Base-by-base conservation (phyloP, 768 basidiomycete species). In the Pleurotus ostreatus region DNA sequence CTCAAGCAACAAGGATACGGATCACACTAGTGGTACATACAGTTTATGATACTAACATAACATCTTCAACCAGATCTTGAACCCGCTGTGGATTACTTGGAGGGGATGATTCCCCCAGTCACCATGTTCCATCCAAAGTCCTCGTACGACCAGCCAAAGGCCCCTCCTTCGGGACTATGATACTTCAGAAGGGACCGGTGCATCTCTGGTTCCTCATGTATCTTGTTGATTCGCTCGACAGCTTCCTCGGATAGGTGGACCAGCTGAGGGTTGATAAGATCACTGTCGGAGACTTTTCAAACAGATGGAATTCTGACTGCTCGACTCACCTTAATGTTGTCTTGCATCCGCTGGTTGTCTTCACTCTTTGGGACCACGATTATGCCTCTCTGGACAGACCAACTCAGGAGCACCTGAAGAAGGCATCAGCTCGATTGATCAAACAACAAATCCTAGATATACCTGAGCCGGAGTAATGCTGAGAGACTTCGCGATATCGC, bases 301-400 rank as follows among this genome's bases (percentile, higher is more conserved):
- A 34, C 4, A 34, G 15, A 49, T 11, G 5, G 15, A 15, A 48
- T 26, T 23, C 11, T 34, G 9, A 34, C 11, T 34, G 30, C n/a
- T 34, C 9, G 44, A 47, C 65, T 25, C 61, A 76, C 76, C 3
- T 68, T 68, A 45, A 78, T 69, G 65, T 87, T 86, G 20, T 71
- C 68, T 46, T 66, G 68, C 69, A 84, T 72, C 15, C 84, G 72
- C 22, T 65, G 66, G 25, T 63, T 60, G 57, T 79, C 61, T 65
- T 81, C 79, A 39, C 75, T 79, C 71, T 88, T 88, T 25, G 87
- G 86, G 60, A 88, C 77, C 51, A 85, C 78, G 23, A 79, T 74
- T 34, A 84, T 78, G 5, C 79, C 79, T 20, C 81, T 78, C 63
- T 85, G 82, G n/a, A 81, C 80, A 5, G 79, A 81, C 87, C 87